Percentiles rank a stretch among this genome's conserved stretches.
Evolutionary conservation across 306 rosid species (phyloP).

Genomic region (Cicer arietinum): DNA sequence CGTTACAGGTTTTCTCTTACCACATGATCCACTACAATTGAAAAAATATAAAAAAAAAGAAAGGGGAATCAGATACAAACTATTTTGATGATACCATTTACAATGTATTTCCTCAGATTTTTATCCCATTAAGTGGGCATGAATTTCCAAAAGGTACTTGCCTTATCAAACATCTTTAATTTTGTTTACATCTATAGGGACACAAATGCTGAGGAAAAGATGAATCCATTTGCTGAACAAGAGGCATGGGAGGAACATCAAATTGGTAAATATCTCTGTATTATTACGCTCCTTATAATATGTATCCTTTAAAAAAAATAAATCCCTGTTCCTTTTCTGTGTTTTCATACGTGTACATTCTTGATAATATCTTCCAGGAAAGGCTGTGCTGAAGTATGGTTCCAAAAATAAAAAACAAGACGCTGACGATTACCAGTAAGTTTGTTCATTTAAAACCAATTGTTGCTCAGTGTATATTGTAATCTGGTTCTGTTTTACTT

Average conservation of each 20-base stretch:
- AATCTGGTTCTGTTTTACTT: conserved; percentile 36
- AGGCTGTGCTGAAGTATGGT: conserved; percentile 81
- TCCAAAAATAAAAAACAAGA: conserved; percentile 82
- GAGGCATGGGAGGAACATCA: conserved; percentile 99
- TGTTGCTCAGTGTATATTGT: conserved; percentile 16
- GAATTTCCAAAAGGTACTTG: conserved; percentile 30
- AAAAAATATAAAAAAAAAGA: conserved; percentile 7
- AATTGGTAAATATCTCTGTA: conserved; percentile 58
- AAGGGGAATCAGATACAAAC: conserved; percentile 6
- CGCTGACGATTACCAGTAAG: conserved; percentile 89
- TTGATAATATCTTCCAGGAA: conserved; percentile 61
- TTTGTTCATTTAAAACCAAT: conserved; percentile 38
- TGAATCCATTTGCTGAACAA: conserved; percentile 92
- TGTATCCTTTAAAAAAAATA: conserved; percentile 1
- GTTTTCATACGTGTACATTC: conserved; percentile 36
- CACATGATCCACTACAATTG: conserved; percentile 21
- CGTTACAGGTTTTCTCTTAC: conserved; percentile 45
- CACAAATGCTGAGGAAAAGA: conserved; percentile 73
- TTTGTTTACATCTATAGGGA: conserved; percentile 56
- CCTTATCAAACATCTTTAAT: conserved; percentile 26
- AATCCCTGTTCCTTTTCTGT: conserved; percentile 30
- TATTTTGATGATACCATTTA: not conserved
- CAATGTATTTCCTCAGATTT: conserved; percentile 32
- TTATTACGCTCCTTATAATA: conserved; percentile 2
- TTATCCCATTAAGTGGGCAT: conserved; percentile 13